Evolutionary conservation across 345 rosid species (phyloP), one percentile per base, ranked within the genome.

Genomic region (Bruguiera gymnorhiza): DNA sequence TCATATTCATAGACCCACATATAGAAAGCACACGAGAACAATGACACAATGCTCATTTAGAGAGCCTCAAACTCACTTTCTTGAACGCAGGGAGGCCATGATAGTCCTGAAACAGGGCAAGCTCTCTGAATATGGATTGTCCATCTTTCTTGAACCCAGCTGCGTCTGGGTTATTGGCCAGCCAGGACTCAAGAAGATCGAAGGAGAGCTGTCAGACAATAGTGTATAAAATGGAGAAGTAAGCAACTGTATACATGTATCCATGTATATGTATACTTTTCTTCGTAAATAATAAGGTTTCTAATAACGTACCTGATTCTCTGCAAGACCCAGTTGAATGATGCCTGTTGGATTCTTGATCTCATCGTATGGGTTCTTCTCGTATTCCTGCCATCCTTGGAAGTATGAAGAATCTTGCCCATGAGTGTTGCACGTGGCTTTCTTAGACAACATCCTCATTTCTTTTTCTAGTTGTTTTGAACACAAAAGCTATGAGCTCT

Each of bases 281-380:
- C 18, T 11, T 13, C 18, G 5, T 15, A 43, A 27, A 65, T 7
- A 19, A 51, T 6, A 29, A 48, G 36, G 37, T 15, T 31, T 1
- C 30, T 53, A 32, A 10, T 39, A 48, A 46, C 76, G 50, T 46
- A 88, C 98, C 87, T 90, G 93, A 75, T 90, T 90, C 65, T 90
- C 96, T 32, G 96, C 96, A 60, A 90, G 88, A 63, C 96, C 93
- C 93, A 90, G 88, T 71, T 88, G 93, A 61, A 90, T 88, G 62
- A 90, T 88, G 15, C 96, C 96, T 29, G 64, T 55, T 8, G 96
- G 91, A 71, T 90, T 90, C 67, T 78, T 84, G 66, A 76, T 76
- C 69, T 81, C 82, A 53, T 90, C 88, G 61, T 85, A 88, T 29
- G 92, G 96, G 36, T 90, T 86, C 53, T 88, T 90, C 83, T 90